phyloP scores from a whole-genome alignment of 108 stramenopile genomes.

The Aurantiochytrium sp. region DNA sequence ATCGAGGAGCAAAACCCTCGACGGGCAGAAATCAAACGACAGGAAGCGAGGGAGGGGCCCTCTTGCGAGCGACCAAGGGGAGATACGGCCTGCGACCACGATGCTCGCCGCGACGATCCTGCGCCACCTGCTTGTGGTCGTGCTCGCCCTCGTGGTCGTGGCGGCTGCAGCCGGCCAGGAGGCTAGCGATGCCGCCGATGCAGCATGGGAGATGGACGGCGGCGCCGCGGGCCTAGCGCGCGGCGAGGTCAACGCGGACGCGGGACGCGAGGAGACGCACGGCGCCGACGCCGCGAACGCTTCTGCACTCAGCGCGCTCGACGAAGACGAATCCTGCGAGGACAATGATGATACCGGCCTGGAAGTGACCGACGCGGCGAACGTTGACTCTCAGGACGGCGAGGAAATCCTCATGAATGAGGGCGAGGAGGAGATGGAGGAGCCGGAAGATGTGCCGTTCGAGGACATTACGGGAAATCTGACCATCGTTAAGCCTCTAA shows the following conservation, averaged over 20 bases:
- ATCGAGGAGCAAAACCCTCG: too few species aligned
- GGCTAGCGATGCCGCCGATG: not conserved
- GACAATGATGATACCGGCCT: not conserved
- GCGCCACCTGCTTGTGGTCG: too few species aligned
- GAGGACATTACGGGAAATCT: constrained; percentile 6
- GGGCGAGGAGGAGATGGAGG: not conserved
- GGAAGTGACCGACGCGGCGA: not conserved
- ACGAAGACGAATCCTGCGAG: not conserved
- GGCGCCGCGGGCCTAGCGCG: not conserved
- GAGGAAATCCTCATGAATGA: not conserved
- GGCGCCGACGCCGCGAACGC: not conserved
- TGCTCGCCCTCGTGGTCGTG: not conserved
- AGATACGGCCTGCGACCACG: too few species aligned
- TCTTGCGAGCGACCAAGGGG: too few species aligned
- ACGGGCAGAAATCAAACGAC: too few species aligned
- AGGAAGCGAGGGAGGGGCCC: too few species aligned
- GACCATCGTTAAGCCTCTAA: not conserved
- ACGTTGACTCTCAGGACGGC: not conserved
- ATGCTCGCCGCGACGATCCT: too few species aligned
- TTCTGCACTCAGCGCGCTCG: not conserved
- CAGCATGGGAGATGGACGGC: not conserved
- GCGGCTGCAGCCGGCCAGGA: not conserved
- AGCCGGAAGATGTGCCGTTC: not conserved
- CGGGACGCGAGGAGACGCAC: not conserved
- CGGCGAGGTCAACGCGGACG: not conserved